A percentile compares a stretch with the other conserved stretches of the same genome.
Evolutionary conservation across 148 eudicot genomes (phyloP).

Genomic region (Heliosperma pusillum): DNA sequence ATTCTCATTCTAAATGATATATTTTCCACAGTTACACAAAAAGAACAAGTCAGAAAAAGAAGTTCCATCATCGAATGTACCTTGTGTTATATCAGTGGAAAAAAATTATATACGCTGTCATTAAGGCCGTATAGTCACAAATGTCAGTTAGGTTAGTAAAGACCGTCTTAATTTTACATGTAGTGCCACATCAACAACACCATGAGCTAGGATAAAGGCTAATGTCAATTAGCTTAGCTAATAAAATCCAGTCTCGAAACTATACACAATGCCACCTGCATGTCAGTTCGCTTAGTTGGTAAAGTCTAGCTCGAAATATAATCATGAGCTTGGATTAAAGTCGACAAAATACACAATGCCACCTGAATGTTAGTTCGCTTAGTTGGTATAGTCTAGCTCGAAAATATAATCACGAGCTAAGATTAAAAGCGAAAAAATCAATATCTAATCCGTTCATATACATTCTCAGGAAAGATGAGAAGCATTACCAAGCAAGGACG

Average conservation of each 20-base stretch:
- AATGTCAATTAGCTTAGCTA: not conserved
- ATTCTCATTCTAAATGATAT: not conserved
- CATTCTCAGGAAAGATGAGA: too few species aligned
- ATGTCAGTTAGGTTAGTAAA: not conserved
- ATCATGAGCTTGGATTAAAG: too few species aligned
- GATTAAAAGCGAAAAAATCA: not conserved
- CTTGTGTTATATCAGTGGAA: too few species aligned
- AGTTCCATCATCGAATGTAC: not conserved
- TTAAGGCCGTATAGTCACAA: too few species aligned
- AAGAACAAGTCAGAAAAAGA: not conserved
- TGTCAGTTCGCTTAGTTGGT: not conserved
- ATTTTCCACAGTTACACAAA: not conserved
- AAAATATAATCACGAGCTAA: not conserved
- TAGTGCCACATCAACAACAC: not conserved
- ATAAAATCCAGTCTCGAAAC: not conserved
- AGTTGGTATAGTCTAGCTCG: not conserved
- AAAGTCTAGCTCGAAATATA: not conserved
- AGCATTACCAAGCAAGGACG: constrained; percentile 72
- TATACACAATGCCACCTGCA: not conserved
- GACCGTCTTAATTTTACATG: not conserved
- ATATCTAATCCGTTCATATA: too few species aligned
- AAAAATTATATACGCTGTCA: not conserved
- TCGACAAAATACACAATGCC: not conserved
- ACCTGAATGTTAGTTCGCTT: not conserved
- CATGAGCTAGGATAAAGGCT: not conserved